Percentiles rank a stretch among this genome's conserved stretches.
phyloP scores from a whole-genome alignment of 2,329 filamentous ascomycete genomes.

The Aspergillus sp. region DNA sequence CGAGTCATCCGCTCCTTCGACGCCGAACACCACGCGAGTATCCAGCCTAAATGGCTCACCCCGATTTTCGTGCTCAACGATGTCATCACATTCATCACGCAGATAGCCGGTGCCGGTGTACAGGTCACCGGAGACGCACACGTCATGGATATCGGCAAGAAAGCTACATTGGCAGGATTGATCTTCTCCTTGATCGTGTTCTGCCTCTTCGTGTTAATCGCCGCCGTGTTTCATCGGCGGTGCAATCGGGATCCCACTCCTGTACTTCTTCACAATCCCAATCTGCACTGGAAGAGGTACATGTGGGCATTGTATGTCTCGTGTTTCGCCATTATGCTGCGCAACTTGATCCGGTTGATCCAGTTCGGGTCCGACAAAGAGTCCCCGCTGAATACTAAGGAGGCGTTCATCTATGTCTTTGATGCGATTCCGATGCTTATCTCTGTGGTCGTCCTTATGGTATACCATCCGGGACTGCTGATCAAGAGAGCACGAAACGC shows the following conservation, averaged over 20 bases:
- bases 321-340: slow-evolving; percentile 19
- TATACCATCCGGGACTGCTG: slow-evolving; percentile 20
- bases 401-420: slow-evolving; percentile 28
- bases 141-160: slow-evolving; percentile 17
- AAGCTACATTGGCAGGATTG: slow-evolving; percentile 23
- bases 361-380: slow-evolving; percentile 18
- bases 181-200: slow-evolving; percentile 25
- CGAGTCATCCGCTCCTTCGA: slow-evolving; percentile 31
- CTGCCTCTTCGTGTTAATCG: slow-evolving; percentile 19
- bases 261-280: slow-evolving; percentile 8
- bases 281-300: slow-evolving; percentile 19
- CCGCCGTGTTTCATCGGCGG: slow-evolving; percentile 17
- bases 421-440: slow-evolving; percentile 24
- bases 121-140: slow-evolving; percentile 18
- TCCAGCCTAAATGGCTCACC: slow-evolving; percentile 31
- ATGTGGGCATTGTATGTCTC: slow-evolving; percentile 22
- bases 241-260: slow-evolving; percentile 11
- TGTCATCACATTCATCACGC: slow-evolving; percentile 28
- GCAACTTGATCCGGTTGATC: slow-evolving; percentile 23
- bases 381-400: slow-evolving; percentile 14
- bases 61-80: slow-evolving; percentile 33
- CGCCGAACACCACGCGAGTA: slow-evolving; percentile 30
- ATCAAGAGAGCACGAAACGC: slow-evolving; percentile 12
- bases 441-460: slow-evolving; percentile 14
- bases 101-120: slow-evolving; percentile 26